phyloP scores from a whole-genome alignment of 2,329 filamentous ascomycete genomes.

The Colletotrichum orchidophilum region DNA sequence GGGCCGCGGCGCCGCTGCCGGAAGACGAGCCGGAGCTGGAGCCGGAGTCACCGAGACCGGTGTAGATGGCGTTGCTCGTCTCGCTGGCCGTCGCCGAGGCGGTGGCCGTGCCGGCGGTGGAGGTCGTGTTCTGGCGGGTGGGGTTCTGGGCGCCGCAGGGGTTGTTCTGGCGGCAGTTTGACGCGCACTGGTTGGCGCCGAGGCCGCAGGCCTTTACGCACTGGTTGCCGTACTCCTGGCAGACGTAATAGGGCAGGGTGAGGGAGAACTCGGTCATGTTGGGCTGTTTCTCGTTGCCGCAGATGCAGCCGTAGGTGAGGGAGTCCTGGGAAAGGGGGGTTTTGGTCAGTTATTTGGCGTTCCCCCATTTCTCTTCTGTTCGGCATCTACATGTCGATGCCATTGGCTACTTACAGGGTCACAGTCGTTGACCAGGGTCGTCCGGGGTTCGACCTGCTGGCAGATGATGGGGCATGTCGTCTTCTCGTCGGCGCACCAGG shows the following conservation, averaged over 20 bases:
- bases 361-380: not conserved
- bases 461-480: slow-evolving; percentile 78
- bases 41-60: slow-evolving; percentile 38
- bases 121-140: slow-evolving; percentile 64
- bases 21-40: slow-evolving; percentile 28
- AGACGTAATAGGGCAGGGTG: slow-evolving; percentile 82
- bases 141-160: slow-evolving; percentile 78
- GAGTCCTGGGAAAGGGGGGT: slow-evolving; percentile 53
- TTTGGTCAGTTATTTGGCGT: not conserved
- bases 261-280: slow-evolving; percentile 82
- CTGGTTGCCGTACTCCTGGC: slow-evolving; percentile 75
- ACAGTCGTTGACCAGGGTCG: slow-evolving; percentile 70
- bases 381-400: not conserved
- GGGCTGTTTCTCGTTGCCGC: slow-evolving; percentile 71
- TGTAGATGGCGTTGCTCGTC: slow-evolving; percentile 50
- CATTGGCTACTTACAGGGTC: slow-evolving; percentile 62
- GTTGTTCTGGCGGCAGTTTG: slow-evolving; percentile 70
- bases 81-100: slow-evolving; percentile 45
- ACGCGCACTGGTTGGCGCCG: slow-evolving; percentile 66
- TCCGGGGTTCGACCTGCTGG: slow-evolving; percentile 63
- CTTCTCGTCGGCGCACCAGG: slow-evolving; percentile 73
- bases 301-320: slow-evolving; percentile 78
- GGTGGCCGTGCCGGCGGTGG: slow-evolving; percentile 52
- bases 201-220: slow-evolving; percentile 68
- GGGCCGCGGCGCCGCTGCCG: slow-evolving; percentile 40